Conservation (phyloP, 495 filamentous ascomycete species). For the Chlorociboria aeruginascens region DNA sequence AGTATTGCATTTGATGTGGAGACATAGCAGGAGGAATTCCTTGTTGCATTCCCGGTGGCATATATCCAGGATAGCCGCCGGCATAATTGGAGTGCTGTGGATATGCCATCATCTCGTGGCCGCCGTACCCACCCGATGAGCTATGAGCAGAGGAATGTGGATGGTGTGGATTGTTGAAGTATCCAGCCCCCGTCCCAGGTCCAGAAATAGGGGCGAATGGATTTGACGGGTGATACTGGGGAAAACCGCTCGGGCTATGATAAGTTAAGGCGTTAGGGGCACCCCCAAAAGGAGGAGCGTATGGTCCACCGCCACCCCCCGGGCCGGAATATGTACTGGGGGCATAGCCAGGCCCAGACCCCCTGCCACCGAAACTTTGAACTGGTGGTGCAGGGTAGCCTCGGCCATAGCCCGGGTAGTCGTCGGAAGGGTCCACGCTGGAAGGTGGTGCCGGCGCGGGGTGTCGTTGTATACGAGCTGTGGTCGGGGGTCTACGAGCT, state of each 20-base stretch:
- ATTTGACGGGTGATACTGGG: constrained; percentile 23
- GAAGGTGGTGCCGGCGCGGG: constrained; percentile 26
- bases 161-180: constrained; percentile 15
- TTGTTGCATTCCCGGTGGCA: background rate
- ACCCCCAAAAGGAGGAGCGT: constrained; percentile 23
- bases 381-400: constrained; percentile 16
- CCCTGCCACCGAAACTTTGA: constrained; percentile 27
- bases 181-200: constrained; percentile 12
- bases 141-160: constrained; percentile 13
- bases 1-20: constrained; percentile 4
- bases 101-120: constrained; percentile 42
- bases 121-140: constrained; percentile 21
- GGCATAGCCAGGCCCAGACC: constrained; percentile 29
- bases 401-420: constrained; percentile 23
- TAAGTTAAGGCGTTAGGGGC: constrained; percentile 15
- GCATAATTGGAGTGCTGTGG: constrained; percentile 25
- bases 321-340: constrained; percentile 24
- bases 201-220: constrained; percentile 16
- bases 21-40: constrained; percentile 25
- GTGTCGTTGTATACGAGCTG: constrained; percentile 23
- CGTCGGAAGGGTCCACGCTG: constrained; percentile 33
- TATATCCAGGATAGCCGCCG: constrained; percentile 20
- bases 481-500: constrained; percentile 24
- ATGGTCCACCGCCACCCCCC: constrained; percentile 25
- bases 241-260: constrained; percentile 27